Conservation (phyloP, 2,329 filamentous ascomycete genomes). For the Fusarium sp. region DNA sequence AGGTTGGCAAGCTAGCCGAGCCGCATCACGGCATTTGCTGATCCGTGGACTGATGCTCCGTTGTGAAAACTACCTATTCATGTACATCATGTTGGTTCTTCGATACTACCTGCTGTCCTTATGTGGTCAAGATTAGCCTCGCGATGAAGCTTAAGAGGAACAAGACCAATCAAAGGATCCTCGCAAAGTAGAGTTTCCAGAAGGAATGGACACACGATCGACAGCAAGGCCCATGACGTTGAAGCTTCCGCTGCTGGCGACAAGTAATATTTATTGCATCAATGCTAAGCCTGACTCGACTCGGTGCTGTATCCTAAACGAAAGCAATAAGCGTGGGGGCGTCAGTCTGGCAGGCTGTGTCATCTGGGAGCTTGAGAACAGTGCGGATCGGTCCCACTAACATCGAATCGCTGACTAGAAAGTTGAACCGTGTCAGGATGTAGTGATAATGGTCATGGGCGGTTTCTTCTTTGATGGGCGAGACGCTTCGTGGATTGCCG, state of each 20-base stretch:
- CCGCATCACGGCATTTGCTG: slow-evolving; percentile 9
- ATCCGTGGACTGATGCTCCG: slow-evolving; percentile 16
- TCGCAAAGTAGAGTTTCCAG: slow-evolving; percentile 7
- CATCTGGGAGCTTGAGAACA: background rate
- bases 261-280: slow-evolving; percentile 1
- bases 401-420: background rate
- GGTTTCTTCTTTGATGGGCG: slow-evolving; percentile 2
- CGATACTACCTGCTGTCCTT: background rate
- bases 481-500: slow-evolving; percentile 13
- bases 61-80: slow-evolving; percentile 7
- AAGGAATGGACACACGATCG: slow-evolving; percentile 7
- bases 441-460: background rate
- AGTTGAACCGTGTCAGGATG: background rate
- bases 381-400: background rate
- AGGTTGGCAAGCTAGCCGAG: background rate
- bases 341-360: background rate
- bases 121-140: background rate
- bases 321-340: slow-evolving; percentile 19
- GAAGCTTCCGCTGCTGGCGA: background rate
- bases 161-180: background rate
- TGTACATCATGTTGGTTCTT: background rate
- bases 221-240: slow-evolving; percentile 19
- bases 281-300: background rate
- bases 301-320: background rate
- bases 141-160: background rate